A percentile compares a stretch with the other conserved stretches of the same genome.
Evolutionary conservation across 148 eudicot genomes (phyloP).

Genomic region (Agrostemma githago): DNA sequence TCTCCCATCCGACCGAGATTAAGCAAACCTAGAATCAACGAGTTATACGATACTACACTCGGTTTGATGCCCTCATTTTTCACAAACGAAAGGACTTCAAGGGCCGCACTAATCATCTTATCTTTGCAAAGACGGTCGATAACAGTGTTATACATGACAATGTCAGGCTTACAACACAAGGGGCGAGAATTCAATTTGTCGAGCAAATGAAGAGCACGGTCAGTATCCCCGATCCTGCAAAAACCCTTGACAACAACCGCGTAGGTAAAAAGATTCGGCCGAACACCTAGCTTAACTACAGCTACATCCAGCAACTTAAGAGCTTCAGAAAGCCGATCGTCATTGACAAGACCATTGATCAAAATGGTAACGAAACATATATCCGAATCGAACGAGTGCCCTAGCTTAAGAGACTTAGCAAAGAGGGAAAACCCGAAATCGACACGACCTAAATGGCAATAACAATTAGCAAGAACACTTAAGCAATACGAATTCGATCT

Average conservation of each 20-base stretch:
- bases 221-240: too few species aligned
- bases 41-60: conserved; percentile 9
- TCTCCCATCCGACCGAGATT: conserved; percentile 4
- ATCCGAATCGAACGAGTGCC: background rate
- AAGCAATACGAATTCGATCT: too few species aligned
- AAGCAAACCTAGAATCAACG: conserved; percentile 14
- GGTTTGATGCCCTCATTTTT: conserved; percentile 13
- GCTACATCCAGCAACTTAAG: too few species aligned
- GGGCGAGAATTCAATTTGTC: background rate
- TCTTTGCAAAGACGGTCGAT: background rate
- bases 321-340: background rate
- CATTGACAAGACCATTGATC: too few species aligned
- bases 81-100: background rate
- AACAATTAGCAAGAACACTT: too few species aligned
- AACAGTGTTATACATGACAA: background rate
- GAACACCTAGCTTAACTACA: background rate
- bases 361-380: background rate
- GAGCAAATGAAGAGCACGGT: conserved; percentile 18
- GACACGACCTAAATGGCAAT: background rate
- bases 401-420: conserved; percentile 5
- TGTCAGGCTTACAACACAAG: too few species aligned
- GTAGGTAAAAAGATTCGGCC: background rate
- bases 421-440: too few species aligned
- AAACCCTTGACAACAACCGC: conserved; percentile 29
- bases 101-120: background rate